Evolutionary conservation across 2,329 filamentous ascomycete species (phyloP).

Genomic region (Epichloe glyceriae): DNA sequence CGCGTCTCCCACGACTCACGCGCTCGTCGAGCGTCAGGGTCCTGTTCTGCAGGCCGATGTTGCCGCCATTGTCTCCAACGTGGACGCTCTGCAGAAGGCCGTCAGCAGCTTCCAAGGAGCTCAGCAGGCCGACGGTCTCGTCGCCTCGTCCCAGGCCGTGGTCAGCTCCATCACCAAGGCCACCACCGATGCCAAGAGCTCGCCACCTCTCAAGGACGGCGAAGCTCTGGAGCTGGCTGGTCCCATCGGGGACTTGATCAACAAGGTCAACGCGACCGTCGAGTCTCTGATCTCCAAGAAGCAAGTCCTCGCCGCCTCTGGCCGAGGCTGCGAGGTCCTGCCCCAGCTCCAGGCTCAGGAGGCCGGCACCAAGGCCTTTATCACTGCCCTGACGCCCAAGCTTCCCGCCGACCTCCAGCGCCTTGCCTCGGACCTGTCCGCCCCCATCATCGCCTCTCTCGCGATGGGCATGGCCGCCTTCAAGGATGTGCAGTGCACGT

Average conservation of each 20-base stretch:
- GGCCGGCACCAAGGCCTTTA: not conserved
- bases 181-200: not conserved
- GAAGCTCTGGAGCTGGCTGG: not conserved
- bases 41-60: not conserved
- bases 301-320: not conserved
- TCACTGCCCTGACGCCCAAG: not conserved
- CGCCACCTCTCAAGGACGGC: not conserved
- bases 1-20: not conserved
- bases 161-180: constrained; percentile 1
- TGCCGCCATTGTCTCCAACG: not conserved
- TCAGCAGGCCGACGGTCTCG: not conserved
- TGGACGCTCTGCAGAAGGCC: not conserved
- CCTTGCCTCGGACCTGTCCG: not conserved
- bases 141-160: not conserved
- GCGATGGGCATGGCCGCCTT: not conserved
- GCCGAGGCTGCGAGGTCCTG: constrained; percentile 3
- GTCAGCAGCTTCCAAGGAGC: not conserved
- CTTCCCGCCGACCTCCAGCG: not conserved
- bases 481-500: constrained; percentile 1
- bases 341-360: not conserved
- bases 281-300: constrained; percentile 1
- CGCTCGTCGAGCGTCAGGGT: not conserved
- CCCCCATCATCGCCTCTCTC: not conserved
- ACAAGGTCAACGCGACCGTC: not conserved
- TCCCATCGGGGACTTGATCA: not conserved